A percentile compares a stretch with the other conserved stretches of the same genome.
Evolutionary conservation across 495 filamentous ascomycete species (phyloP).

Genomic region (Penicillium cosmopolitanum): DNA sequence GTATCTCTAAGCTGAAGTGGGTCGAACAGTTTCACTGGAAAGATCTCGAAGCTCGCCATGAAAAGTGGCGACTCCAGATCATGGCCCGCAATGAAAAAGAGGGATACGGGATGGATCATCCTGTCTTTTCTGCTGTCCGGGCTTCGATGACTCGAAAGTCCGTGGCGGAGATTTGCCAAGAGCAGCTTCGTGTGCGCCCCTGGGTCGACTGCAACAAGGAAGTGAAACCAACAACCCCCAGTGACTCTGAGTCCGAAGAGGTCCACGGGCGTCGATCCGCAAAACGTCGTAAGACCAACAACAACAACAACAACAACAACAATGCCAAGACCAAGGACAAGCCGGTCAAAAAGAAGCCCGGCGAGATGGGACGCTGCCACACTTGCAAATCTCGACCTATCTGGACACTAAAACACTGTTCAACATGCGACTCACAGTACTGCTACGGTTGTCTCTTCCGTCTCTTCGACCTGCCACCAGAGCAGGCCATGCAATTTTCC

Average conservation of each 20-base stretch:
- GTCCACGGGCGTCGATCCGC: constrained; percentile 43
- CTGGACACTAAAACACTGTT: constrained; percentile 83
- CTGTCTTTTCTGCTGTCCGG: constrained; percentile 65
- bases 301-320: constrained; percentile 26
- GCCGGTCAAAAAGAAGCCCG: constrained; percentile 34
- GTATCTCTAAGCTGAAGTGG: constrained; percentile 84
- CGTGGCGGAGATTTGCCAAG: constrained; percentile 86
- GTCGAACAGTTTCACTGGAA: constrained; percentile 90
- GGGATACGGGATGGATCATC: constrained; percentile 45
- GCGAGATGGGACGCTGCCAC: constrained; percentile 66
- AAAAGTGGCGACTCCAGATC: constrained; percentile 77
- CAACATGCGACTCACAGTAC: constrained; percentile 71
- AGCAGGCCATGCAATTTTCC: constrained; percentile 73
- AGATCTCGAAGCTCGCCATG: constrained; percentile 75
- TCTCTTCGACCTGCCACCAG: constrained; percentile 84
- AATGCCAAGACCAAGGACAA: constrained; percentile 46
- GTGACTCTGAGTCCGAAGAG: constrained; percentile 16
- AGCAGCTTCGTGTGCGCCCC: constrained; percentile 75
- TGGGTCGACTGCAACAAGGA: constrained; percentile 56
- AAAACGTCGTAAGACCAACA: constrained; percentile 53
- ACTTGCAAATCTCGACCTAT: constrained; percentile 71
- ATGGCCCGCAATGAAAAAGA: constrained; percentile 66
- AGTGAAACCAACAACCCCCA: constrained; percentile 29
- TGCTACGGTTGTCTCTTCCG: constrained; percentile 89
- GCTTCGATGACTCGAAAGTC: constrained; percentile 68